phyloP scores from a whole-genome alignment of 2,329 filamentous ascomycete species.

The Aspergillus versicolor region DNA sequence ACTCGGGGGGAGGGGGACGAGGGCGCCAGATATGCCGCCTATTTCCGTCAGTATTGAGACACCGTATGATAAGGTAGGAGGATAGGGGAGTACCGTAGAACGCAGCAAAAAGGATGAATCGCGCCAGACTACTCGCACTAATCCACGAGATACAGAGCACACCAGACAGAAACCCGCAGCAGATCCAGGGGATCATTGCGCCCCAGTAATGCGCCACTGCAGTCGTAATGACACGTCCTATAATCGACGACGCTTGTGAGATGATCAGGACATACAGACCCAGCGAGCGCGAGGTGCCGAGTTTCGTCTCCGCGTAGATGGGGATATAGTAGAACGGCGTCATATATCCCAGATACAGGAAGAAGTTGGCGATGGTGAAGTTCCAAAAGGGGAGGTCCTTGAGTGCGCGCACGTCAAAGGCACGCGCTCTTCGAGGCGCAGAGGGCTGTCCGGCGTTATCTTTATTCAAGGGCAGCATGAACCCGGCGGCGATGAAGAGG shows the following conservation, averaged over 20 bases:
- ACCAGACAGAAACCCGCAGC: slow-evolving; percentile 40
- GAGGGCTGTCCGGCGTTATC: neutral
- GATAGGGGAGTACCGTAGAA: slow-evolving; percentile 52
- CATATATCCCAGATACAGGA: slow-evolving; percentile 47
- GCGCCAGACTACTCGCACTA: slow-evolving; percentile 46
- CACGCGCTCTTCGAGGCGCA: slow-evolving; percentile 16
- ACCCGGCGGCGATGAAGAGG: neutral
- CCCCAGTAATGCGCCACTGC: slow-evolving; percentile 56
- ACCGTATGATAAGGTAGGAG: neutral
- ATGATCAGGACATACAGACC: slow-evolving; percentile 61
- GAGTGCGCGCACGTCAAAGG: slow-evolving; percentile 48
- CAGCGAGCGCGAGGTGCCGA: slow-evolving; percentile 34
- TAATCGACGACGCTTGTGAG: slow-evolving; percentile 57
- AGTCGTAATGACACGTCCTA: slow-evolving; percentile 57
- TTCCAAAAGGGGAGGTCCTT: slow-evolving; percentile 46
- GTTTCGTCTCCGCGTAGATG: slow-evolving; percentile 31
- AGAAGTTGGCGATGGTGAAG: slow-evolving; percentile 34
- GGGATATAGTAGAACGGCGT: slow-evolving; percentile 48
- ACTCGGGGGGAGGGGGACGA: slow-evolving; percentile 64
- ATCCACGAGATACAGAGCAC: slow-evolving; percentile 54
- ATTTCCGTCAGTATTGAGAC: neutral
- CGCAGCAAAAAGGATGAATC: slow-evolving; percentile 58
- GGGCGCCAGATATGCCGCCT: slow-evolving; percentile 54
- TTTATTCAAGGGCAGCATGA: neutral
- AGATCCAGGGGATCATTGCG: slow-evolving; percentile 56